Percentiles rank a stretch among this genome's conserved stretches.
These are phyloP conservation scores for Carallia pectinifolia DNA, from an alignment of 345 rosid species.

Conservation along the genomic window DNA sequence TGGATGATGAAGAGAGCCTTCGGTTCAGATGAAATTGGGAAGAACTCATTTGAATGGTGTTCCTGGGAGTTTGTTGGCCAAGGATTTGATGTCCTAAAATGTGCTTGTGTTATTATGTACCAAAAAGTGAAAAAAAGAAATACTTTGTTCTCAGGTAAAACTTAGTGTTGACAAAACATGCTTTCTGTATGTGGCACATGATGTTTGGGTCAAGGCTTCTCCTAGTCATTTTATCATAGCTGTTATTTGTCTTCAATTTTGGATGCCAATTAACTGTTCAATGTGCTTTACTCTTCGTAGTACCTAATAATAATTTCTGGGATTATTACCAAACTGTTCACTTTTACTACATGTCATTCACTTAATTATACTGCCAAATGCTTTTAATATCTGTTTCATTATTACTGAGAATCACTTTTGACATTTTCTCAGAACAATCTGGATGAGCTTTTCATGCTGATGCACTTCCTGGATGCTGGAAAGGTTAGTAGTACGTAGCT, in stretches of 20 bases:
- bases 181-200: neutral
- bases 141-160: neutral
- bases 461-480: slow-evolving; percentile 99
- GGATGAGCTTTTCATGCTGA: slow-evolving; percentile 99
- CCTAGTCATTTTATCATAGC: too few relatives aligned
- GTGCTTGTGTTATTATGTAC: neutral
- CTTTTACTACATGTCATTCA: neutral
- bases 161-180: neutral
- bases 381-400: slow-evolving; percentile 6
- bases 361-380: slow-evolving; percentile 2
- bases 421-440: slow-evolving; percentile 82
- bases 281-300: too few relatives aligned
- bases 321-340: neutral
- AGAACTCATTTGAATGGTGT: neutral
- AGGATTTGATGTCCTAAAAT: neutral
- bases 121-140: neutral
- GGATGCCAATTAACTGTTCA: too few relatives aligned
- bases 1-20: too few relatives aligned
- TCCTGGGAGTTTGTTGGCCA: neutral
- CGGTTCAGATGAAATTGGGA: neutral
- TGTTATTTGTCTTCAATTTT: too few relatives aligned
- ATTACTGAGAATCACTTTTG: slow-evolving; percentile 26
- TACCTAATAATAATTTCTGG: too few relatives aligned
- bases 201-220: too few relatives aligned
- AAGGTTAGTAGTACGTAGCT: slow-evolving; percentile 53